phyloP scores from a whole-genome alignment of 2,329 filamentous ascomycete genomes.

The Aspergillus versicolor region DNA sequence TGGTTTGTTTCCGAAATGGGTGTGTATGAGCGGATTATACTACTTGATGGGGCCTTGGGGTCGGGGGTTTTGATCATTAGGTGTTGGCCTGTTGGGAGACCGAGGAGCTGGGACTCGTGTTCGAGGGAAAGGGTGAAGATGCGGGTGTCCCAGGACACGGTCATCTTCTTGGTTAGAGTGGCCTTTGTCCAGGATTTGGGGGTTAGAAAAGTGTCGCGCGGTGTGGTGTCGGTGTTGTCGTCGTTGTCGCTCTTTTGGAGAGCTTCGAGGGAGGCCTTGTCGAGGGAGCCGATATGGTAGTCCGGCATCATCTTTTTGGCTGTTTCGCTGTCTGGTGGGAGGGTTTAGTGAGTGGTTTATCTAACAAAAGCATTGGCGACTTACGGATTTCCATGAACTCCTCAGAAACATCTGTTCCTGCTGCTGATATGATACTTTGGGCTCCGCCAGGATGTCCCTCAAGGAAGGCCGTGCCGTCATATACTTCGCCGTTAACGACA shows the following conservation, averaged over 20 bases:
- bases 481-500: slow-evolving; percentile 82
- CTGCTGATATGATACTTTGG: slow-evolving; percentile 76
- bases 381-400: slow-evolving; percentile 88
- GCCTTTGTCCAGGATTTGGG: slow-evolving; percentile 72
- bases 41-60: slow-evolving; percentile 57
- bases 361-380: not conserved
- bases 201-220: slow-evolving; percentile 67
- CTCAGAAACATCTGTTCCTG: slow-evolving; percentile 78
- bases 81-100: slow-evolving; percentile 82
- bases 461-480: slow-evolving; percentile 78
- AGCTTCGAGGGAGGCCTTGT: slow-evolving; percentile 56
- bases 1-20: slow-evolving; percentile 68
- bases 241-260: slow-evolving; percentile 49
- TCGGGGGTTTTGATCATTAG: slow-evolving; percentile 80
- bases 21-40: slow-evolving; percentile 83
- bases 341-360: not conserved
- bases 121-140: slow-evolving; percentile 81
- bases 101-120: slow-evolving; percentile 66
- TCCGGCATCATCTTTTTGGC: slow-evolving; percentile 85
- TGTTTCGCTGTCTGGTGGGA: slow-evolving; percentile 73
- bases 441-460: slow-evolving; percentile 83
- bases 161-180: slow-evolving; percentile 65
- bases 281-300: slow-evolving; percentile 80
- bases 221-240: slow-evolving; percentile 38
- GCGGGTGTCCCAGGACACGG: slow-evolving; percentile 73